Evolutionary conservation across 2,329 filamentous ascomycete species (phyloP).

Genomic region (Fusarium brevicatenulatum): DNA sequence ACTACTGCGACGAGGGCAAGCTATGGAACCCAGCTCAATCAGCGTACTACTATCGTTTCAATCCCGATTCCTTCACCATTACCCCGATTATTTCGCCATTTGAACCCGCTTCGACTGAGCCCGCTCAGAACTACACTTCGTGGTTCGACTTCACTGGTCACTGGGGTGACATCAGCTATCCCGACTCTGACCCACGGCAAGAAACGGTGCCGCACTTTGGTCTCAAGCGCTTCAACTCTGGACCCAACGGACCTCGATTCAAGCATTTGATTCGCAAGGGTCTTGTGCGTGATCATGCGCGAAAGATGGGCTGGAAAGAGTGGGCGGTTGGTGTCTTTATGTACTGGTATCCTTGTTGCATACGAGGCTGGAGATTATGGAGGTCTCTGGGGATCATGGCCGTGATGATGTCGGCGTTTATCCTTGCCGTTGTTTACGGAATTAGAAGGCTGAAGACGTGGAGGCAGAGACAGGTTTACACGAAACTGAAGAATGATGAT

Average conservation of each 20-base stretch:
- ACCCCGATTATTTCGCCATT: slow-evolving; percentile 32
- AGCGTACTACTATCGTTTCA: slow-evolving; percentile 50
- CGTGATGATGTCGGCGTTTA: slow-evolving; percentile 3
- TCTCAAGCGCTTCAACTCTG: slow-evolving; percentile 47
- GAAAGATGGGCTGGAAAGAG: slow-evolving; percentile 43
- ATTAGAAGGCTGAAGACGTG: slow-evolving; percentile 9
- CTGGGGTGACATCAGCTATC: slow-evolving; percentile 49
- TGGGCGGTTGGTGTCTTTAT: slow-evolving; percentile 44
- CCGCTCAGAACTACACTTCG: slow-evolving; percentile 45
- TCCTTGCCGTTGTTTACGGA: slow-evolving; percentile 16
- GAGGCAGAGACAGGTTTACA: slow-evolving; percentile 30
- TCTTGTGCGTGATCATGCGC: slow-evolving; percentile 43
- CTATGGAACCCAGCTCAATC: slow-evolving; percentile 50
- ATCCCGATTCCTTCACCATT: slow-evolving; percentile 40
- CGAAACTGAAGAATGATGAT: slow-evolving; percentile 35
- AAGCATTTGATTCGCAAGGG: slow-evolving; percentile 50
- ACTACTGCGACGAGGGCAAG: slow-evolving; percentile 49
- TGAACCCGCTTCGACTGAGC: neutral
- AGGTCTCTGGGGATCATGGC: slow-evolving; percentile 35
- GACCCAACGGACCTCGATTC: slow-evolving; percentile 46
- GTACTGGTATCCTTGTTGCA: slow-evolving; percentile 48
- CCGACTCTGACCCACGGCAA: slow-evolving; percentile 48
- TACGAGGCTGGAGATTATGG: slow-evolving; percentile 50
- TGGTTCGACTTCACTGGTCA: slow-evolving; percentile 49
- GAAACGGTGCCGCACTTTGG: slow-evolving; percentile 46